phyloP scores from a whole-genome alignment of 441 rosid species.

The Cnidoscolus chayamansa region DNA sequence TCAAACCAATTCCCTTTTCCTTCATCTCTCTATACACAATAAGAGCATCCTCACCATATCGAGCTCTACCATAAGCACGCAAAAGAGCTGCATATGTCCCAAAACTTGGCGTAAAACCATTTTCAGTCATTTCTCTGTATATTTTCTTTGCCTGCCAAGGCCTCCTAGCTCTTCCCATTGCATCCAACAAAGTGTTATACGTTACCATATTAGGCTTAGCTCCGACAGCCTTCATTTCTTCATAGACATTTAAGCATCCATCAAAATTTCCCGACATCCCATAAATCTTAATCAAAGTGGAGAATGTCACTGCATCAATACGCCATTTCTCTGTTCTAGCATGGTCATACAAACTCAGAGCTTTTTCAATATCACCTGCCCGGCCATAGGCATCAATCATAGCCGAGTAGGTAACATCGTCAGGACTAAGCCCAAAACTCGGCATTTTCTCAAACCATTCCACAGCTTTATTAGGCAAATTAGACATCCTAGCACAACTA shows the following conservation, averaged over 20 bases:
- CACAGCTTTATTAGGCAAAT: conserved; percentile 56
- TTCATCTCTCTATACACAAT: conserved; percentile 71
- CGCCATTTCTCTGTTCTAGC: conserved; percentile 86
- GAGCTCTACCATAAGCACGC: conserved; percentile 71
- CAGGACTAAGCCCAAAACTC: conserved; percentile 56
- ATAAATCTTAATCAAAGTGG: conserved; percentile 72
- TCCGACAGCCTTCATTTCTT: conserved; percentile 85
- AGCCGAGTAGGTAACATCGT: conserved; percentile 54
- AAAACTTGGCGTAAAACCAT: conserved; percentile 57
- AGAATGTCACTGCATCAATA: conserved; percentile 55
- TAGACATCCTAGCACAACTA: conserved; percentile 65
- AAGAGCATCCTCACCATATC: conserved; percentile 83
- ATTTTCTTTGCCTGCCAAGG: conserved; percentile 85
- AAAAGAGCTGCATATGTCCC: conserved; percentile 63
- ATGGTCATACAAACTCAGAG: conserved; percentile 80
- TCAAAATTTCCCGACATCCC: conserved; percentile 60
- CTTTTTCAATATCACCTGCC: conserved; percentile 65
- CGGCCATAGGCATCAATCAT: conserved; percentile 87
- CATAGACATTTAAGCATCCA: conserved; percentile 85
- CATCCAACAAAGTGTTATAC: conserved; percentile 72
- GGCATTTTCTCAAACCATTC: conserved; percentile 93
- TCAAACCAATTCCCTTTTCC: conserved; percentile 57
- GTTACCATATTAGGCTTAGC: conserved; percentile 62
- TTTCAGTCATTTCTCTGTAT: conserved; percentile 54
- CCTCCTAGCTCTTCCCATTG: conserved; percentile 93